Evolutionary conservation across 306 rosid species (phyloP).

Genomic region (Quercus wislizeni): DNA sequence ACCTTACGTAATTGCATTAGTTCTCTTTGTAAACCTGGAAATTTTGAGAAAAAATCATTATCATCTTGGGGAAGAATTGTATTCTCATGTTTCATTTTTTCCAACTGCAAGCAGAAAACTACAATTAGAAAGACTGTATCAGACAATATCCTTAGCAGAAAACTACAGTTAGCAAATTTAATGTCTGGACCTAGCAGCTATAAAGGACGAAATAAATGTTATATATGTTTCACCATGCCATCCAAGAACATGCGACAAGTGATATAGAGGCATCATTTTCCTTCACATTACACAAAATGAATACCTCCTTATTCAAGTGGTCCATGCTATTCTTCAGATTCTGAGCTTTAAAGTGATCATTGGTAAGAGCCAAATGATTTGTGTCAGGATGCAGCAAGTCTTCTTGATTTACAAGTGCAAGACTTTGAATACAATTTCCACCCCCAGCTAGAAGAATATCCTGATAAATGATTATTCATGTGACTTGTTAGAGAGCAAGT

Average conservation of each 20-base stretch:
- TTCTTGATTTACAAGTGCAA: constrained; percentile 34
- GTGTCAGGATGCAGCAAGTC: constrained; percentile 40
- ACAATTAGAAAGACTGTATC: constrained; percentile 13
- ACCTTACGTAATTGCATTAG: constrained; percentile 77
- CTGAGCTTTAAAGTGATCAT: constrained; percentile 34
- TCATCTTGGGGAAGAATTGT: constrained; percentile 47
- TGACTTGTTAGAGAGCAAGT: constrained; percentile 21
- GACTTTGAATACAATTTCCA: constrained; percentile 36
- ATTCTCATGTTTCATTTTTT: constrained; percentile 82
- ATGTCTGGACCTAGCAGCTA: not conserved
- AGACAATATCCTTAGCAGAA: not conserved
- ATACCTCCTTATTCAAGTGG: constrained; percentile 73
- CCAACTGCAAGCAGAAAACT: constrained; percentile 63
- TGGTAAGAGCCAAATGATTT: constrained; percentile 50
- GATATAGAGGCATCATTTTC: constrained; percentile 5
- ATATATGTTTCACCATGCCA: constrained; percentile 8
- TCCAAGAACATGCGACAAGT: constrained; percentile 10
- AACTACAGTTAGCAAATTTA: constrained; percentile 9
- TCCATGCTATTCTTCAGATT: constrained; percentile 82
- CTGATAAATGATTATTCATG: constrained; percentile 42
- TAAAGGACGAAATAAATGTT: not conserved
- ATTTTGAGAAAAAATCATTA: constrained; percentile 39
- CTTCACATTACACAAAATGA: constrained; percentile 4
- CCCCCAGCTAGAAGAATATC: constrained; percentile 41
- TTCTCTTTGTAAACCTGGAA: constrained; percentile 69